Base-by-base conservation (phyloP, 2,329 filamentous ascomycete genomes). In the Calonectria pseudoreteaudii region DNA sequence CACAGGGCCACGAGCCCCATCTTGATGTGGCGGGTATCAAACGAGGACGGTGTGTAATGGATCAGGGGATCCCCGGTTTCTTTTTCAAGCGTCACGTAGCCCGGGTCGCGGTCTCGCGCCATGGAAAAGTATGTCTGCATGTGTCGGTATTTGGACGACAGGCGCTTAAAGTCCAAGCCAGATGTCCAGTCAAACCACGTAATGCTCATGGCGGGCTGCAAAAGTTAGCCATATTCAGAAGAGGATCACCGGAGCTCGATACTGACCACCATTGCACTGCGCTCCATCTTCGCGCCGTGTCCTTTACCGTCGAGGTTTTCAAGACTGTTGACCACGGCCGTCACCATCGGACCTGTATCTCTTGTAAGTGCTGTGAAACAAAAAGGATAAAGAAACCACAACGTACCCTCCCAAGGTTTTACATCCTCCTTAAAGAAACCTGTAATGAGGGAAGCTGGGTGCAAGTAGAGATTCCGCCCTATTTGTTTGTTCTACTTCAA, bases 1-100 rank as follows among this genome's bases (percentile, higher is more conserved):
- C 92, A 92, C 0, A 92, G 85, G 1, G 90, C 93, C 41, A 95
- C 81, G 3, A 94, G 78, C 6, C 93, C 94, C 81, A 93, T 90
- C 28, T 95, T 82, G 26, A 93, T 89, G 81, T 94, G 88, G 16
- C 87, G 87, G 50, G 91, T 88, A 83, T 97, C 95, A 77, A 92
- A 92, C 11, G 86, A 85, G 18, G 92, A 94, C 0, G 91, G 87
- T 0, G 88, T 90, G 84, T 97, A 97, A 26, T 60, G 28, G 11
- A 73, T 49, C 18, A 41, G 31, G 20, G 66, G 68, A 4, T 66
- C 44, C 1, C 70, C 74, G n/a, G 66, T 58, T 16, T 28, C 49
- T n/a, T 62, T 30, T 16, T 74, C 70, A 7, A 66, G 30, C 4
- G 64, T 68, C 3, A 74, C 70, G 13, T 53, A 52, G 31, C 72